These are phyloP conservation scores for Mycena galopus DNA, from an alignment of 768 basidiomycete species.

Conservation along the genomic window DNA sequence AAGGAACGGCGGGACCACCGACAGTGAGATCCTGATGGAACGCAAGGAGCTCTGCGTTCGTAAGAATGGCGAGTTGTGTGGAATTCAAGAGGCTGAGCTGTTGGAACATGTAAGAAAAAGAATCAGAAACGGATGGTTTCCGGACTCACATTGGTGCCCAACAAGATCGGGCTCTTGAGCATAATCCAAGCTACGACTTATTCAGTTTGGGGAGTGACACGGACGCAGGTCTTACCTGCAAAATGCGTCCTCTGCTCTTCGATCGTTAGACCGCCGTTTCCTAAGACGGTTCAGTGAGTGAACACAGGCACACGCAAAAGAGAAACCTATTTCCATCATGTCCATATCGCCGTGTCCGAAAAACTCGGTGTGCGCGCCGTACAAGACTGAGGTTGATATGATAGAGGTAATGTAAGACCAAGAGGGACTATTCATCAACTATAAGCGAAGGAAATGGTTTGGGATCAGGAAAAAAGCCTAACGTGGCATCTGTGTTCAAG, in stretches of 20 bases:
- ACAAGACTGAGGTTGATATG: conserved; percentile 57
- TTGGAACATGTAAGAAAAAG: neutral
- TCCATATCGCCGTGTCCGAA: conserved; percentile 70
- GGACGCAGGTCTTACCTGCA: conserved; percentile 41
- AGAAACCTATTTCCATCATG: conserved; percentile 62
- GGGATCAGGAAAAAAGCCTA: neutral
- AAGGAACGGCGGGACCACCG: conserved; percentile 63
- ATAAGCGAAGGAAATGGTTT: neutral
- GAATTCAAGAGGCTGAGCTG: conserved; percentile 57
- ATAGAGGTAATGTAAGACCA: conserved; percentile 65
- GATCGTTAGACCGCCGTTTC: conserved; percentile 63
- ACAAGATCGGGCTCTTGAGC: conserved; percentile 69
- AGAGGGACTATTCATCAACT: conserved; percentile 46
- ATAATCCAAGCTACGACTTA: conserved; percentile 59
- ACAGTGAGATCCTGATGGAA: conserved; percentile 65
- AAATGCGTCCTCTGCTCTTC: conserved; percentile 69
- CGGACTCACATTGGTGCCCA: conserved; percentile 57
- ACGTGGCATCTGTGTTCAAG: conserved; percentile 8
- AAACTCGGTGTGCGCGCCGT: conserved; percentile 59
- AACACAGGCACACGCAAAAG: neutral
- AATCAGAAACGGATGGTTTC: neutral
- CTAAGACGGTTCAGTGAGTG: neutral
- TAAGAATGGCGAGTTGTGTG: conserved; percentile 62
- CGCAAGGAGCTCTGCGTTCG: conserved; percentile 64
- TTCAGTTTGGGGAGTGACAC: neutral